Base-by-base conservation (phyloP, 768 basidiomycete species). In the Termitomyces titanicus region DNA sequence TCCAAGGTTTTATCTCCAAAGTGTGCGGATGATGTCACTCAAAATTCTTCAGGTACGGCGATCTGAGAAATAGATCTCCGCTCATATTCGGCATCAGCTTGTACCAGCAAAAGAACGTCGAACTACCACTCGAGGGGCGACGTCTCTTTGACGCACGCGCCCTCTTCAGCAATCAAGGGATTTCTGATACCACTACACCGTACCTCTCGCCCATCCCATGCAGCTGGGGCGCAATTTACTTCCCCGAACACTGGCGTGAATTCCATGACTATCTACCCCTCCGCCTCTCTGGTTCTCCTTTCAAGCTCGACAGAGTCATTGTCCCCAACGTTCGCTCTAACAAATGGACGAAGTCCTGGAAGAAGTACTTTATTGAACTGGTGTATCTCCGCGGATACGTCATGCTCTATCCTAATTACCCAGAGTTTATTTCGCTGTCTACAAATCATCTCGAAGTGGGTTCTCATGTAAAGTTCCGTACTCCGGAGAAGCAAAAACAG, bases 191-290 rank as follows among this genome's bases (percentile, higher is more conserved):
- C 0, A 72, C 75, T 1, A 83, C 83, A 0, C 92, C 93, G 0
- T 94, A 92, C 67, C 80, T 94, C 40, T 92, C 91, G 0, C 88
- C 90, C 55, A 83, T 92, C 10, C 93, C 92, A 0, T 94, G 92
- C 69, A 92, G 89, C 70, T 95, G 92, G 92, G 93, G 92, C 13
- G 92, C 90, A 2, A 76, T 92, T 35, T 95, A 94, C 73, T 95
- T 95, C 65, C 92, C 93, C 11, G 81, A 90, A 60, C 85, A 88
- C 63, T 94, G 92, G 92, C 81, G 84, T 61, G 89, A 90, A 66
- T 94, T 94, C 68, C 90, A 94, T 70, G 70, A 74, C 48, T 94
- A 90, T 66, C 83, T 94, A 58, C 62, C 81, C 37, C 64, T 78
- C n/a, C 85, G 92, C 25, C 79, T 92, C n/a, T 77, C 83, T n/a